These are phyloP conservation scores for Collybia mongolica DNA, from an alignment of 768 basidiomycete genomes.

Conservation along the genomic window DNA sequence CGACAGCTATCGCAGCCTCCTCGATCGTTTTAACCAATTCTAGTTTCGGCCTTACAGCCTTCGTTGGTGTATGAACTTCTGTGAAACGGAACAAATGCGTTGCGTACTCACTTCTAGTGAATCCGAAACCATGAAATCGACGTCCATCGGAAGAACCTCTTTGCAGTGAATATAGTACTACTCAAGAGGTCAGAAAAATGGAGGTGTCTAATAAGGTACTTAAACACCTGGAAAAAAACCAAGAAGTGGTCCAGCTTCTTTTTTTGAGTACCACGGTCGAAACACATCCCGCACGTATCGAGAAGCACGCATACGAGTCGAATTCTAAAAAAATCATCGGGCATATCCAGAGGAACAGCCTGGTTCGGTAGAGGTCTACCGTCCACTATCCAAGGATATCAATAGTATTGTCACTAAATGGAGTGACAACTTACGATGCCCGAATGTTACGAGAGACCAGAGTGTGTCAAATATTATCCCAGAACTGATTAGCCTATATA, in stretches of 20 bases:
- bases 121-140: conserved; percentile 95
- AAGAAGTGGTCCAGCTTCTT: conserved; percentile 93
- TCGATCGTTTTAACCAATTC: conserved; percentile 70
- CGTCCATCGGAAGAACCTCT: conserved; percentile 89
- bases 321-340: conserved; percentile 95
- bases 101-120: conserved; percentile 73
- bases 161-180: conserved; percentile 92
- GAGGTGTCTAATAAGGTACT: not conserved
- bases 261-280: conserved; percentile 89
- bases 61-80: conserved; percentile 1
- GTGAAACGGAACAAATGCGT: not conserved
- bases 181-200: conserved; percentile 1
- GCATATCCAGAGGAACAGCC: conserved; percentile 77
- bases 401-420: not conserved
- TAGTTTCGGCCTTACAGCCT: conserved; percentile 89
- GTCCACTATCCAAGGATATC: conserved; percentile 58
- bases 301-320: conserved; percentile 89
- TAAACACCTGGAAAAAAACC: conserved; percentile 83
- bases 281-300: conserved; percentile 97
- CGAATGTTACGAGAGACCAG: conserved; percentile 94
- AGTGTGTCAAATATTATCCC: conserved; percentile 89
- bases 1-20: conserved; percentile 85
- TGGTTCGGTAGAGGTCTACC: conserved; percentile 84
- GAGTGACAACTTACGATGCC: conserved; percentile 76
- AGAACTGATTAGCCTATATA: conserved; percentile 89